These are phyloP conservation scores for Komagataella pseudopastoris DNA, from an alignment of 805 yeast genomes.

Conservation along the genomic window DNA sequence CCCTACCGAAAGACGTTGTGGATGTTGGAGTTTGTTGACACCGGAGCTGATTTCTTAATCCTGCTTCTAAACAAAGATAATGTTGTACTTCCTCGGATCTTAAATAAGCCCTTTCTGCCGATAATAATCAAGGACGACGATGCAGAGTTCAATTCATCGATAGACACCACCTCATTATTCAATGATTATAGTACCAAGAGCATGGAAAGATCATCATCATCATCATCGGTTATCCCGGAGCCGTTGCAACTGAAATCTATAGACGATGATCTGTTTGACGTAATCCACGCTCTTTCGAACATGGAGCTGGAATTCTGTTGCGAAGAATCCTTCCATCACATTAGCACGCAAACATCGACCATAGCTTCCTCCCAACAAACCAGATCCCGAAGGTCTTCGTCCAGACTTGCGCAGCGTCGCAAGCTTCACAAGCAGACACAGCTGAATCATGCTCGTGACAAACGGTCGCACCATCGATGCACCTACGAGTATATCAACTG, in stretches of 20 bases:
- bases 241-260: conserved; percentile 15
- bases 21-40: conserved; percentile 13
- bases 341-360: neutral
- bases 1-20: conserved; percentile 15
- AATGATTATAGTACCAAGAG: neutral
- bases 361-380: neutral
- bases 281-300: conserved; percentile 17
- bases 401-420: neutral
- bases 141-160: neutral
- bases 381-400: neutral
- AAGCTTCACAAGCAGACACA: neutral
- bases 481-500: neutral
- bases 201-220: conserved; percentile 1
- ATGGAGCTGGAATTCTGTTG: conserved; percentile 6
- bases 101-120: conserved; percentile 18
- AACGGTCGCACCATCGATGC: neutral
- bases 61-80: conserved; percentile 15
- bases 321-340: neutral
- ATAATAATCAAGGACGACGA: conserved; percentile 8
- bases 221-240: conserved; percentile 16
- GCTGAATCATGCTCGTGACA: neutral
- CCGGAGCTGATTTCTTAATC: conserved; percentile 13
- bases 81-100: conserved; percentile 13
- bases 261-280: conserved; percentile 16
- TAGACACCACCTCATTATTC: conserved; percentile 1